Evolutionary conservation across 2,329 filamentous ascomycete genomes (phyloP).

Genomic region (Coniochaeta prunicola): DNA sequence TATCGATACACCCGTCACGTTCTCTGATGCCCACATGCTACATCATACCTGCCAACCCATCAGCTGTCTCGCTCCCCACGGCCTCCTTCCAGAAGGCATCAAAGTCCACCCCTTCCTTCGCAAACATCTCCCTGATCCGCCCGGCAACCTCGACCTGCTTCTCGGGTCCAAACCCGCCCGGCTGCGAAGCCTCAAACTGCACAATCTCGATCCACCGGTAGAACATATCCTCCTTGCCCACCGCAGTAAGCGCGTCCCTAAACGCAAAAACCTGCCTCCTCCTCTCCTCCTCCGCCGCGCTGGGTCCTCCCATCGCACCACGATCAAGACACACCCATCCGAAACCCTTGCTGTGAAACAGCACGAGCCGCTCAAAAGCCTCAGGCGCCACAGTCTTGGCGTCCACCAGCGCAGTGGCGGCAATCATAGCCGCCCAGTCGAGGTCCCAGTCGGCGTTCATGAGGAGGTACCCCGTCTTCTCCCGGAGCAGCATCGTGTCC

Average conservation of each 20-base stretch:
- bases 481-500: conserved; percentile 54
- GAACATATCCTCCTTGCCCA: conserved; percentile 85
- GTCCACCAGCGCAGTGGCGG: conserved; percentile 63
- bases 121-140: conserved; percentile 70
- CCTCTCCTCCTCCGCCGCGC: conserved; percentile 51
- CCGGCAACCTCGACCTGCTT: conserved; percentile 64
- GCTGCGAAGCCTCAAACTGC: conserved; percentile 74
- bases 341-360: conserved; percentile 60
- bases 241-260: conserved; percentile 62
- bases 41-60: conserved; percentile 15
- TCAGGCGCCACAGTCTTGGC: conserved; percentile 51
- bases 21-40: neutral
- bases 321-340: conserved; percentile 64
- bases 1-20: neutral
- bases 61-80: conserved; percentile 32
- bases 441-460: conserved; percentile 83
- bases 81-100: conserved; percentile 68
- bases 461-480: conserved; percentile 83
- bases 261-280: conserved; percentile 73
- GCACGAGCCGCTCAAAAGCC: conserved; percentile 64
- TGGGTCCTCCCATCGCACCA: conserved; percentile 20
- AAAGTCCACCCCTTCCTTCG: conserved; percentile 71
- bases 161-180: conserved; percentile 70
- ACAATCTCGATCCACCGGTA: conserved; percentile 90
- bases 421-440: conserved; percentile 75